Conservation (phyloP, 129 eudicot species). For the sunflower (Helianthus annuus) region HanXRQr2.0-SUNRISE NC_035435.2:9771644-9772143, state of each 20-base stretch:
- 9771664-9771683: constrained; percentile 74
- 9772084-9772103: too few relatives aligned
- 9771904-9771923: background rate
- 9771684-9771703: constrained; percentile 85
- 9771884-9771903: too few relatives aligned
- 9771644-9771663: constrained; percentile 76
- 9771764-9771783: constrained; percentile 33
- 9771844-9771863: background rate
- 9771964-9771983: too few relatives aligned
- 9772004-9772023: too few relatives aligned
- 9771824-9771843: constrained; percentile 4
- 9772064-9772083: too few relatives aligned
- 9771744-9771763: constrained; percentile 54
- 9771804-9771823: constrained; percentile 1
- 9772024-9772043: too few relatives aligned
- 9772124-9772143: too few relatives aligned
- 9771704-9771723: constrained; percentile 48
- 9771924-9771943: too few relatives aligned
- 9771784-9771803: constrained; percentile 13
- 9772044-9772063: too few relatives aligned
- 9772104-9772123: too few relatives aligned
- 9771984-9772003: too few relatives aligned
- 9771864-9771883: background rate
- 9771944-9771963: background rate
- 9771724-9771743: constrained; percentile 35